phyloP scores from a whole-genome alignment of 768 basidiomycete species.

The Xerocomellus dryophilus region DNA sequence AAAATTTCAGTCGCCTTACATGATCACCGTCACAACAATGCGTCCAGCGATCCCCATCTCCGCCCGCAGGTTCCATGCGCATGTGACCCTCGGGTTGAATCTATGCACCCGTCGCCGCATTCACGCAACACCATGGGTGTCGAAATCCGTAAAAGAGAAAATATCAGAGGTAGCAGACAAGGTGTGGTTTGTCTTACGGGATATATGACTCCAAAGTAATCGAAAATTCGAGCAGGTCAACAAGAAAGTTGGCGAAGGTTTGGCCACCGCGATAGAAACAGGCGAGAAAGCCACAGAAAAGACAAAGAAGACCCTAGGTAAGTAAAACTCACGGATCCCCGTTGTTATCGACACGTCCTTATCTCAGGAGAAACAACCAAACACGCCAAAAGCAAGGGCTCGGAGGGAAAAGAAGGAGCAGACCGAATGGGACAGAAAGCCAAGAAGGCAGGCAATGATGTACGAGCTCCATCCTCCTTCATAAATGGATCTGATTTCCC shows the following conservation, averaged over 20 bases:
- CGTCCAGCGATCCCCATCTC: not conserved
- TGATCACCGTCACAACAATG: not conserved
- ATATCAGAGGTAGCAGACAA: conserved; percentile 38
- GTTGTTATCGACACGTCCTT: not conserved
- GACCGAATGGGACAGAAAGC: conserved; percentile 10
- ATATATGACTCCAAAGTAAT: not conserved
- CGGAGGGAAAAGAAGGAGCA: conserved; percentile 1
- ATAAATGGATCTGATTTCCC: not conserved
- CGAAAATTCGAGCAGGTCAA: conserved; percentile 33
- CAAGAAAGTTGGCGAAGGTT: conserved; percentile 36
- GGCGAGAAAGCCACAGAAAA: conserved; percentile 39
- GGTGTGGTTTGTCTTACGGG: conserved; percentile 19
- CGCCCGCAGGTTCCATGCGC: not conserved
- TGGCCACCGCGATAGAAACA: conserved; percentile 42
- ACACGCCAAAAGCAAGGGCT: conserved; percentile 1
- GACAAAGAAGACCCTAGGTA: conserved; percentile 38
- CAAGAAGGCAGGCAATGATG: conserved; percentile 10
- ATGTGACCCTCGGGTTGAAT: not conserved
- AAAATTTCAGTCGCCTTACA: not conserved
- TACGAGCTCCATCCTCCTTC: not conserved
- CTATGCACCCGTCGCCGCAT: conserved; percentile 22
- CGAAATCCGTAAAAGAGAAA: conserved; percentile 39
- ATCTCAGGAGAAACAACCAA: not conserved
- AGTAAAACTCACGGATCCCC: not conserved
- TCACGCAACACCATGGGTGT: conserved; percentile 30